A percentile compares a stretch with the other conserved stretches of the same genome.
Conservation (phyloP, 768 basidiomycete species). For the Trametes villosa region DNA sequence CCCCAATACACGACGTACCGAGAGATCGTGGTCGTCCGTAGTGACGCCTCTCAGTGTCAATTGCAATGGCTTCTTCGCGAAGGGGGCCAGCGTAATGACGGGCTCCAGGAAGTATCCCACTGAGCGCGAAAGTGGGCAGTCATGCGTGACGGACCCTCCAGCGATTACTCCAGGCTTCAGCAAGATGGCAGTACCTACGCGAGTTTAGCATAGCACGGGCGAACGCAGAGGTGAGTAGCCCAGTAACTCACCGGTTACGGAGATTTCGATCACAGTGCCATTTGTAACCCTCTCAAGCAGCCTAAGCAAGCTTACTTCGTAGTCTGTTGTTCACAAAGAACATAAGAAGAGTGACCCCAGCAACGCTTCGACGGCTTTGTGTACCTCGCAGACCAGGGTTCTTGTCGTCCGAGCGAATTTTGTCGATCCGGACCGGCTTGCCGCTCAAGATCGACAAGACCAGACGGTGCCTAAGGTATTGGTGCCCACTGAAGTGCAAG, state of each 20-base stretch:
- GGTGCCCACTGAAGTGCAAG: conserved; percentile 77
- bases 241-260: conserved; percentile 75
- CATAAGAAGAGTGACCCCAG: neutral
- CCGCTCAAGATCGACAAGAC: conserved; percentile 91
- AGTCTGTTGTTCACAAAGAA: conserved; percentile 57
- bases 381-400: conserved; percentile 92
- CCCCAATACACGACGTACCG: conserved; percentile 71
- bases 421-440: conserved; percentile 80
- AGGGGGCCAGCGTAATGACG: conserved; percentile 87
- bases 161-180: conserved; percentile 91
- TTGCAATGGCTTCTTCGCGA: conserved; percentile 85
- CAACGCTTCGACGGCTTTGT: conserved; percentile 12
- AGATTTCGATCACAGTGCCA: conserved; percentile 94
- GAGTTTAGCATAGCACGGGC: neutral
- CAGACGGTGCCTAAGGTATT: conserved; percentile 80
- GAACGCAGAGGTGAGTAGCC: neutral
- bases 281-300: conserved; percentile 91
- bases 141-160: conserved; percentile 81
- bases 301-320: conserved; percentile 88
- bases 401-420: conserved; percentile 89
- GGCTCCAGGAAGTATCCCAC: conserved; percentile 96
- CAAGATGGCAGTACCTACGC: conserved; percentile 83
- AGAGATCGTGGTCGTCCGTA: conserved; percentile 90
- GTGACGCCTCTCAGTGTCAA: conserved; percentile 89
- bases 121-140: conserved; percentile 86